These are phyloP conservation scores for Clonostachys solani DNA, from an alignment of 2,329 filamentous ascomycete species.

Conservation along the genomic window DNA sequence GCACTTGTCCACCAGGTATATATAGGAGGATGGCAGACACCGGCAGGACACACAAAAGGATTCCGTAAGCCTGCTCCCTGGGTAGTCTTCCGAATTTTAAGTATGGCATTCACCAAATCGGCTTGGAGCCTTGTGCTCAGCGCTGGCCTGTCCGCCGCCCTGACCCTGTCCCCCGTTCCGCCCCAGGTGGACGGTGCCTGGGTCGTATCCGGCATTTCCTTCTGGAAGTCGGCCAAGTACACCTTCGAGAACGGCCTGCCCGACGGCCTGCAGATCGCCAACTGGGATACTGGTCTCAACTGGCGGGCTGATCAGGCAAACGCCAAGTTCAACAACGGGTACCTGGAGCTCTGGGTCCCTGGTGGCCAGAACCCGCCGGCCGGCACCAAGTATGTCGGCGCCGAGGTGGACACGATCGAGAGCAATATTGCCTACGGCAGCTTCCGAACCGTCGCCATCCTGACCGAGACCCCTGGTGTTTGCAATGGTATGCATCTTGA, in stretches of 20 bases:
- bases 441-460: slow-evolving; percentile 18
- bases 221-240: slow-evolving; percentile 1
- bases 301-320: slow-evolving; percentile 8
- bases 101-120: not conserved
- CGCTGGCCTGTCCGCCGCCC: slow-evolving; percentile 1
- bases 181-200: slow-evolving; percentile 1
- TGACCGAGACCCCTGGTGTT: slow-evolving; percentile 18
- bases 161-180: not conserved
- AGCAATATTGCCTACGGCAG: slow-evolving; percentile 21
- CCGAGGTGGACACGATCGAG: slow-evolving; percentile 13
- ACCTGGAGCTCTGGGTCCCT: slow-evolving; percentile 17
- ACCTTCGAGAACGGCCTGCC: slow-evolving; percentile 10
- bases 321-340: slow-evolving; percentile 14
- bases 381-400: slow-evolving; percentile 11
- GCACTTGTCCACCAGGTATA: too few relatives aligned
- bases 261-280: slow-evolving; percentile 11
- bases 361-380: slow-evolving; percentile 17
- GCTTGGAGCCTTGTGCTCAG: not conserved
- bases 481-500: slow-evolving; percentile 16
- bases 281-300: slow-evolving; percentile 8
- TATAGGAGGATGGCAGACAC: too few relatives aligned
- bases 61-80: too few relatives aligned
- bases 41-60: too few relatives aligned
- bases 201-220: not conserved
- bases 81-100: not conserved